These are phyloP conservation scores for Collybiopsis luxurians DNA, from an alignment of 768 basidiomycete genomes.

Conservation along the genomic window DNA sequence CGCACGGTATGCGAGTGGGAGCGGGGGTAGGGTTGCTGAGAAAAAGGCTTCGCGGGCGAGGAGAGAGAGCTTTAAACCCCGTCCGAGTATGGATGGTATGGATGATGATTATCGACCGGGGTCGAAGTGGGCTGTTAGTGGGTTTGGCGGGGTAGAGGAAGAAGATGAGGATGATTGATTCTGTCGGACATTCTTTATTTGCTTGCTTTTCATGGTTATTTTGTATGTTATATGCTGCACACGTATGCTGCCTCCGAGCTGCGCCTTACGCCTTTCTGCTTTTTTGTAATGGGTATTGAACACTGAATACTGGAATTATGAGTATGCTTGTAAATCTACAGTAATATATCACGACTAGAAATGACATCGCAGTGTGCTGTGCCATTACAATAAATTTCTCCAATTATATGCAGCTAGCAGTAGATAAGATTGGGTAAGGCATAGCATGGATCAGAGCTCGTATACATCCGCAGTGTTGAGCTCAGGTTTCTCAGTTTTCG, in stretches of 20 bases:
- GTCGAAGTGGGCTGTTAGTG: constrained; percentile 16
- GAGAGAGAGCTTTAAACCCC: constrained; percentile 82
- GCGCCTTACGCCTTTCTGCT: too few relatives aligned
- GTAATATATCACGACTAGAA: too few relatives aligned
- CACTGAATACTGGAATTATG: too few relatives aligned
- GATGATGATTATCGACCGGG: constrained; percentile 23
- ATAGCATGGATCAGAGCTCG: neutral
- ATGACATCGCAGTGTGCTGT: too few relatives aligned
- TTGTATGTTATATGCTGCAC: neutral
- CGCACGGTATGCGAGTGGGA: constrained; percentile 19
- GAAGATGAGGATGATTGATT: constrained; percentile 41
- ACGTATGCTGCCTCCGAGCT: too few relatives aligned
- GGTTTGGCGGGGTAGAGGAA: constrained; percentile 42
- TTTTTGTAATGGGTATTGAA: too few relatives aligned
- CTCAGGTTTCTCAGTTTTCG: constrained; percentile 1
- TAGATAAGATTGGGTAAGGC: too few relatives aligned
- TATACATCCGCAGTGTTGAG: constrained; percentile 14
- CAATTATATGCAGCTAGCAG: neutral
- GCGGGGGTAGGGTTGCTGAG: constrained; percentile 22
- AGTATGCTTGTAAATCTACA: too few relatives aligned
- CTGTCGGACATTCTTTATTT: neutral
- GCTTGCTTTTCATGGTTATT: neutral
- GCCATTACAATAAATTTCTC: neutral
- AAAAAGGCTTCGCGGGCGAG: constrained; percentile 52
- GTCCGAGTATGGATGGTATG: constrained; percentile 65